Evolutionary conservation across 345 rosid genomes (phyloP), one percentile per base, ranked within the genome.

Genomic region (Arabidopsis suecica): DNA sequence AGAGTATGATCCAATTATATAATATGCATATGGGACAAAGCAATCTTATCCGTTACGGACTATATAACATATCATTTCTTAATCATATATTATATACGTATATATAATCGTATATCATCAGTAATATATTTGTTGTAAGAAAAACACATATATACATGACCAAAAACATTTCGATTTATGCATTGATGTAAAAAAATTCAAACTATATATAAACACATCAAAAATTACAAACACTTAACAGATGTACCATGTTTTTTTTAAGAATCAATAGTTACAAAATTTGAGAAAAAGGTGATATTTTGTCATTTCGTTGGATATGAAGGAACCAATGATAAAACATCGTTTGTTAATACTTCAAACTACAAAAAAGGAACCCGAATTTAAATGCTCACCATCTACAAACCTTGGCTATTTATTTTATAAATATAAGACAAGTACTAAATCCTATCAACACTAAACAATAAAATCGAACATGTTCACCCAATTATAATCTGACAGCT

Each of bases 401-500:
- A 14, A 42, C 18, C 18, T 30, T 6, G 13, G 14, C 18, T n/a
- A 45, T 9, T 30, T 34, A 12, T 55, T 36, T 11, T 33, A 63
- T 23, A 10, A 50, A 32, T 38, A 16, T 11, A 45, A 11, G 64
- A 28, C 34, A 48, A 23, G 59, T 40, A 50, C 62, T 20, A 60
- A 13, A 49, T 47, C n/a, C 44, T 66, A 38, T 74, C 28, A 60
- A 32, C 20, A 30, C 45, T 58, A 12, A 59, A 37, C 16, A 56
- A n/a, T 14, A 37, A 58, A 37, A 59, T 20, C 40, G 60, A 32
- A 62, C 69, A 75, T 62, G 74, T 76, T 11, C 40, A 2, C 6
- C 71, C 65, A 76, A 47, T 55, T 1, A 69, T 0, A 54, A 25
- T 20, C 9, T 5, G 10, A 25, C 71, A 76, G 20, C 4, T 34